phyloP scores from a whole-genome alignment of 371 early-diverging fungal species.

The Mortierella sp. region DNA sequence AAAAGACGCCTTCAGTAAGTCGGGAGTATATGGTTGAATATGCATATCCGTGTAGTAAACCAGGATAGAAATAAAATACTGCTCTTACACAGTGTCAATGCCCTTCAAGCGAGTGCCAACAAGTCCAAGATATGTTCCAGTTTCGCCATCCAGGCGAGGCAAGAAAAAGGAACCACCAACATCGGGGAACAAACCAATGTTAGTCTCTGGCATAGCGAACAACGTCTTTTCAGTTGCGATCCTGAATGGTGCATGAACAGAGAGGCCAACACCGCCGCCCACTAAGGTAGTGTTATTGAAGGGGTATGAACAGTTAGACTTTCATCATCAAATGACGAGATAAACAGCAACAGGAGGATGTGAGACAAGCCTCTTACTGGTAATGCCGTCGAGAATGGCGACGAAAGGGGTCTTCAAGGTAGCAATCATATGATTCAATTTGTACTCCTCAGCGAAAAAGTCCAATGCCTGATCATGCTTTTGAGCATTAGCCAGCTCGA shows the following conservation, averaged over 20 bases:
- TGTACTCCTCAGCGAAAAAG: conserved; percentile 94
- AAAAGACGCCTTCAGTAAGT: not conserved
- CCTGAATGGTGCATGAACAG: conserved; percentile 95
- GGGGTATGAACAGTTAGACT: not conserved
- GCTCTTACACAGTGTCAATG: conserved; percentile 85
- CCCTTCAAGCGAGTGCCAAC: conserved; percentile 91
- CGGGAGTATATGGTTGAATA: not conserved
- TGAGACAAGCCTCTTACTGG: conserved; percentile 70
- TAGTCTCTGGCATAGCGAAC: conserved; percentile 95
- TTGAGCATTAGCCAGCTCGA: conserved; percentile 36
- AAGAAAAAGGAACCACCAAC: conserved; percentile 96
- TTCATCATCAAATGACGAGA: not conserved
- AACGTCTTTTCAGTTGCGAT: conserved; percentile 94
- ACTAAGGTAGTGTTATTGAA: conserved; percentile 61
- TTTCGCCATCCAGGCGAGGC: conserved; percentile 91
- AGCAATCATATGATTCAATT: conserved; percentile 90
- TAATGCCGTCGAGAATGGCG: conserved; percentile 91
- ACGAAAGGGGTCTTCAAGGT: conserved; percentile 91
- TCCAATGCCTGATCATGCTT: conserved; percentile 68
- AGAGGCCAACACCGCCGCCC: conserved; percentile 97
- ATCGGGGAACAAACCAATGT: conserved; percentile 94
- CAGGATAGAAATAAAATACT: not conserved
- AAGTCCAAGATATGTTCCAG: conserved; percentile 93
- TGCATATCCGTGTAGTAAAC: not conserved
- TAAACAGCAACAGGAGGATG: not conserved